Evolutionary conservation across 1,284 basidiomycete species (phyloP), one percentile per base, ranked within the genome.

Genomic region (Naganishia sp.): DNA sequence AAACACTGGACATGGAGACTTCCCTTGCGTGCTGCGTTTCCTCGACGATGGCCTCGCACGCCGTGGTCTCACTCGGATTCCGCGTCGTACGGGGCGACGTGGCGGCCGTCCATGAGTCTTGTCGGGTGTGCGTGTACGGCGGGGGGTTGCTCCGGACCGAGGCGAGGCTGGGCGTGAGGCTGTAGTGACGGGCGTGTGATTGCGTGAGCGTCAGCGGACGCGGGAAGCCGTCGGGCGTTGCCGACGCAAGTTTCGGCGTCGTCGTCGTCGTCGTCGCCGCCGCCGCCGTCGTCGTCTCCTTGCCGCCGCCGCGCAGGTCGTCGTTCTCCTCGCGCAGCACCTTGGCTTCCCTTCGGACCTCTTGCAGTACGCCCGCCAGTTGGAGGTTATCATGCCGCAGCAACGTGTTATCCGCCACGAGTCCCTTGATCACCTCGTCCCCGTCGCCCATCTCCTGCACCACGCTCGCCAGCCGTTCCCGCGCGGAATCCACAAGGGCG

Each of bases 361-460:
- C 88, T 2, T 84, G 77, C 6, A 94, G 81, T 16, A 92, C 78
- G 63, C 84, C 84, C 67, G 89, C 87, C 45, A 94, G 79, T 74
- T 94, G 90, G 4, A 85, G 83, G 66, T 90, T 90, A 72, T 92
- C 90, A 39, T 86, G 86, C 77, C 90, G 90, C 66, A 94, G 79
- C 33, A 83, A 83, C 70, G 93, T 89, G 72, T 93, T 94, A 73
- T 91, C 88, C 36, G 87, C 86, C 10, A 93, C 90, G 16, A 94
- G 81, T 15, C 88, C 86, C 75, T 42, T 45, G 43, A 63, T 49
- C 2, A 48, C 42, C 18, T 61, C 48, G 13, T 61, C 48, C 7
- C 28, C 36, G 10, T 18, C 57, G 1, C 36, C 46, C 2, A 39
- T 46, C 3, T 36, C 33, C 25, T 61, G 48, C 4, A 48, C 57